Evolutionary conservation across 78 protist species (phyloP).

Genomic region (Blattamonas nauphoetae): DNA sequence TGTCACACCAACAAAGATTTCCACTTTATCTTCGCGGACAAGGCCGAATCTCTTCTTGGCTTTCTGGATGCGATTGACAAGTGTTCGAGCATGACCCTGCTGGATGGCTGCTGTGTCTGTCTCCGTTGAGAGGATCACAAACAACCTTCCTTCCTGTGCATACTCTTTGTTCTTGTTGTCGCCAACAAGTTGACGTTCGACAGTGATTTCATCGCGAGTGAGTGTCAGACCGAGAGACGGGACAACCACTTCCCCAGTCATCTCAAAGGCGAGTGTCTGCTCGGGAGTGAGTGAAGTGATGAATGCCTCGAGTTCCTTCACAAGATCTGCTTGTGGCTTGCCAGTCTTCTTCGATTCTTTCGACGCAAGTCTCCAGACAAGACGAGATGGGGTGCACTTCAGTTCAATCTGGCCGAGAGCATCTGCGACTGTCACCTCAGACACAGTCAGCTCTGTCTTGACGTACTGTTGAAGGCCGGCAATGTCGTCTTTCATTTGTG

Average conservation of each 20-base stretch:
- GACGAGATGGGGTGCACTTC: neutral
- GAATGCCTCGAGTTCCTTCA: neutral
- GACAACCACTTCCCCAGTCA: neutral
- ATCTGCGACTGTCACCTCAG: neutral
- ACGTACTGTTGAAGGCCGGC: slow-evolving; percentile 14
- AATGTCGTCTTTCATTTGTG: slow-evolving; percentile 23
- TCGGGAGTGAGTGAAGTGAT: neutral
- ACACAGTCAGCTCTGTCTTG: slow-evolving; percentile 32
- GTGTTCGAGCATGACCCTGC: slow-evolving; percentile 66
- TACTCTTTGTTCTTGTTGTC: neutral
- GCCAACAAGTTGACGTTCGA: neutral
- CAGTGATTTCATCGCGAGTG: neutral
- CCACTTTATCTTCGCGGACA: slow-evolving; percentile 25
- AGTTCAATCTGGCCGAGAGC: neutral
- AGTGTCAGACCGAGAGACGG: neutral
- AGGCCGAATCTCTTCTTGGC: slow-evolving; percentile 70
- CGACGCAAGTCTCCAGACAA: neutral
- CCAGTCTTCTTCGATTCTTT: neutral
- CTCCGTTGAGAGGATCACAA: slow-evolving; percentile 43
- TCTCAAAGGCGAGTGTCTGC: neutral
- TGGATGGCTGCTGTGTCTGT: slow-evolving; percentile 29
- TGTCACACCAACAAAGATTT: slow-evolving; percentile 1
- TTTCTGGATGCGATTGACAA: slow-evolving; percentile 66
- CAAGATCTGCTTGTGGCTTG: neutral
- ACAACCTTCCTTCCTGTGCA: neutral